Percentiles rank a stretch among this genome's conserved stretches.
Evolutionary conservation across 1,284 basidiomycete genomes (phyloP).

Genomic region (Cryptococcus sp.): DNA sequence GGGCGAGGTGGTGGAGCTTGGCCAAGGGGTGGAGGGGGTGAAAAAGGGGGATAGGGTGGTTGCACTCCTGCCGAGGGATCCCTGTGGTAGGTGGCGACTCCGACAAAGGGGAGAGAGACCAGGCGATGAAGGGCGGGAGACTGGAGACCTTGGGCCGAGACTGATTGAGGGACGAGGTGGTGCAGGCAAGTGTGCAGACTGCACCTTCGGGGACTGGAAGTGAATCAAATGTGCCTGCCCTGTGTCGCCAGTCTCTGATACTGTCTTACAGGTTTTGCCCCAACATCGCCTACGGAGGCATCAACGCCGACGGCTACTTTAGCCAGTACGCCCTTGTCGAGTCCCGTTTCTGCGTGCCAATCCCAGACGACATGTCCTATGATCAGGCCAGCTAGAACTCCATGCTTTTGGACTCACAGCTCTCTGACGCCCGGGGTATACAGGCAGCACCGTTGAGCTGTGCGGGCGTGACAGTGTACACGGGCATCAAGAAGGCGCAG

Average conservation of each 20-base stretch:
- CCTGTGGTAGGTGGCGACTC: slow-evolving; percentile 17
- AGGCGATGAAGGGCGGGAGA: background rate
- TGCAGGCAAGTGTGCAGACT: slow-evolving; percentile 21
- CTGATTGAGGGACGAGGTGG: background rate
- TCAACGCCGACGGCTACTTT: slow-evolving; percentile 28
- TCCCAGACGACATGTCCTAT: slow-evolving; percentile 24
- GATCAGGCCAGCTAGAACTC: slow-evolving; percentile 15
- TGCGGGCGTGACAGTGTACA: slow-evolving; percentile 32
- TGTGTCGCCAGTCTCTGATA: background rate
- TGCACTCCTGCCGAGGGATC: slow-evolving; percentile 15
- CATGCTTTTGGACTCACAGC: background rate
- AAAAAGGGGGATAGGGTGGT: slow-evolving; percentile 25
- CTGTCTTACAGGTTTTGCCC: slow-evolving; percentile 19
- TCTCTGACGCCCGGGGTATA: background rate
- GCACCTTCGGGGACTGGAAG: slow-evolving; percentile 20
- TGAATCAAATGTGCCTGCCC: background rate
- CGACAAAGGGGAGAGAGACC: background rate
- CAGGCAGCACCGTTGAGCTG: slow-evolving; percentile 33
- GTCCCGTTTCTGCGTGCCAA: slow-evolving; percentile 11
- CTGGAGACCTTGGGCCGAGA: background rate
- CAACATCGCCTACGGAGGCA: slow-evolving; percentile 19
- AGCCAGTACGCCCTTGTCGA: slow-evolving; percentile 28
- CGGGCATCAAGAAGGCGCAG: slow-evolving; percentile 24
- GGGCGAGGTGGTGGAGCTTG: slow-evolving; percentile 23
- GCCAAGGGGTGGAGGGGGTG: slow-evolving; percentile 11